These are phyloP conservation scores for Carex littledalei DNA, from an alignment of 176 grass and related monocot genomes.

Conservation along the genomic window DNA sequence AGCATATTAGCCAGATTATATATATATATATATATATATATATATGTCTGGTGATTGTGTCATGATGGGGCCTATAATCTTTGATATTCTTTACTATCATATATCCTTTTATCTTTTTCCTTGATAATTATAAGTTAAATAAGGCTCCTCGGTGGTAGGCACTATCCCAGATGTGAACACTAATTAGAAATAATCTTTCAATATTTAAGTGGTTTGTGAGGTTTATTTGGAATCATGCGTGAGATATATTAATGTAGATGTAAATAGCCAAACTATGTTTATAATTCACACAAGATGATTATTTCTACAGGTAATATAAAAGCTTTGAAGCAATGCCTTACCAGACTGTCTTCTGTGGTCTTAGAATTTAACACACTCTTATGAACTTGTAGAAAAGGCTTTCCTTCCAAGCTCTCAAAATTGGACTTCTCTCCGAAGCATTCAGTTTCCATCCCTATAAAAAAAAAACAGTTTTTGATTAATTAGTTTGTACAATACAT, in stretches of 20 bases:
- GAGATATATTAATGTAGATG: background rate
- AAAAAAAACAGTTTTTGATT: background rate
- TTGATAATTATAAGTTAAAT: background rate
- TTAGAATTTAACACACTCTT: slow-evolving; percentile 72
- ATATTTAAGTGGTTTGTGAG: background rate
- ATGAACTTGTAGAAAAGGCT: slow-evolving; percentile 64
- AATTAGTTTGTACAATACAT: background rate
- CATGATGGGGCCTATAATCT: background rate
- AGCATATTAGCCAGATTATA: too few relatives aligned
- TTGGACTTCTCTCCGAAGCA: slow-evolving; percentile 47
- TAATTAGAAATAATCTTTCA: background rate
- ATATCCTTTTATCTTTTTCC: too few relatives aligned
- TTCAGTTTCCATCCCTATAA: slow-evolving; percentile 55
- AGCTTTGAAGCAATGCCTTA: slow-evolving; percentile 21
- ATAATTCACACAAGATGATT: background rate
- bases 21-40: too few relatives aligned
- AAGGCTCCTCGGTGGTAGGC: background rate
- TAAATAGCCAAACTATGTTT: background rate
- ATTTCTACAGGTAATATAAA: background rate
- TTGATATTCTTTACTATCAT: background rate
- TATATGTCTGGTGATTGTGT: background rate
- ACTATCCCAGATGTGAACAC: background rate
- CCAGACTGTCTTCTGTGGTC: slow-evolving; percentile 70
- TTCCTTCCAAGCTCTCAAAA: slow-evolving; percentile 39
- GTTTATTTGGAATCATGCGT: background rate